Evolutionary conservation across 2,329 filamentous ascomycete genomes (phyloP).

Genomic region (Nectriaceae sp.): DNA sequence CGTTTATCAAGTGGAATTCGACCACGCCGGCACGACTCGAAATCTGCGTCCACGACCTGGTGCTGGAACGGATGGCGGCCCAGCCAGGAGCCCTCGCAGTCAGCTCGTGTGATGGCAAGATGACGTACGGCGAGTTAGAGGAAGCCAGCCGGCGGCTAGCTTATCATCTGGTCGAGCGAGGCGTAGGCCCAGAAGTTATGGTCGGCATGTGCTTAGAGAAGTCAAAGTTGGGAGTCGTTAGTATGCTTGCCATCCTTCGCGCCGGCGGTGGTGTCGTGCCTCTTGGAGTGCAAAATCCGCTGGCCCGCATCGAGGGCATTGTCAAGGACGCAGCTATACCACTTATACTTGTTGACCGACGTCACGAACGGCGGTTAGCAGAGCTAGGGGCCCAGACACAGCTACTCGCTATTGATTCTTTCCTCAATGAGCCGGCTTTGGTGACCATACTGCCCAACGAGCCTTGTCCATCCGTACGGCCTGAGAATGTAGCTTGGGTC

Average conservation of each 20-base stretch:
- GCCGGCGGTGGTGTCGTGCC: slow-evolving; percentile 33
- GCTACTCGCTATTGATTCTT: background rate
- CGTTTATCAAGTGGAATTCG: background rate
- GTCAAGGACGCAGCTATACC: background rate
- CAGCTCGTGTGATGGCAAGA: slow-evolving; percentile 45
- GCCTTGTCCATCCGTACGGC: background rate
- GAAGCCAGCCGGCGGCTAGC: slow-evolving; percentile 29
- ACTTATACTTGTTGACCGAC: background rate
- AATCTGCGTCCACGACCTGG: background rate
- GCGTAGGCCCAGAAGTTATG: slow-evolving; percentile 25
- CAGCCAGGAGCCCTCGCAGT: slow-evolving; percentile 39
- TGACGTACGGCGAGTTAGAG: slow-evolving; percentile 44
- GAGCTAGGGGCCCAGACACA: background rate
- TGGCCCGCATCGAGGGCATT: background rate
- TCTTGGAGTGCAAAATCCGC: slow-evolving; percentile 15
- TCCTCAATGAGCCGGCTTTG: background rate
- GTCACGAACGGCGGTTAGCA: background rate
- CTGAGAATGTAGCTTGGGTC: slow-evolving; percentile 15
- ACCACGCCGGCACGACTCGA: background rate
- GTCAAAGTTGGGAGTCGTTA: slow-evolving; percentile 36
- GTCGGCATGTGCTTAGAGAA: slow-evolving; percentile 41
- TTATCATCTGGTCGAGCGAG: slow-evolving; percentile 37
- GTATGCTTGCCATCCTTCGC: slow-evolving; percentile 38
- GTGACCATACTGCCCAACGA: background rate
- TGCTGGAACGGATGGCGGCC: slow-evolving; percentile 5